A percentile compares a stretch with the other conserved stretches of the same genome.
Evolutionary conservation across 2,329 filamentous ascomycete species (phyloP).

Genomic region (Penicillium aurantiogriseum): DNA sequence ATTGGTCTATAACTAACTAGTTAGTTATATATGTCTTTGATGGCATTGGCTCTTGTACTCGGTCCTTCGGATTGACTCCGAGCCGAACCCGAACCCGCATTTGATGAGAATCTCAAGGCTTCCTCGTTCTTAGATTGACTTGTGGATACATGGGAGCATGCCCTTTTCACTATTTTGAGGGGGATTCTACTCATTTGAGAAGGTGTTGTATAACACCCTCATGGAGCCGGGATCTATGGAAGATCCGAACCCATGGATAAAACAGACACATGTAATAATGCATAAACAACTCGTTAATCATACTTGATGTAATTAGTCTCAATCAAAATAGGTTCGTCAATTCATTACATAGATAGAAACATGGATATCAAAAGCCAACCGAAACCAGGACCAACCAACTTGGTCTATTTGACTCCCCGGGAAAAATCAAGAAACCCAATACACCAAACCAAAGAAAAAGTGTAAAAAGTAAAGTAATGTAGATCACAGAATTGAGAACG

Average conservation of each 20-base stretch:
- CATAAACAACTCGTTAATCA: background rate
- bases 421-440: background rate
- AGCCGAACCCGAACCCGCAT: background rate
- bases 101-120: background rate
- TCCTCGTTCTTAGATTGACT: background rate
- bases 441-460: background rate
- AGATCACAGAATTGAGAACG: conserved; percentile 24
- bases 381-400: background rate
- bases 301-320: background rate
- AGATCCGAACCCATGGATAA: background rate
- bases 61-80: background rate
- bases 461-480: background rate
- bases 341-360: background rate
- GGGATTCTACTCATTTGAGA: no score
- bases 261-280: background rate
- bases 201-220: background rate
- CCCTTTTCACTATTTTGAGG: no score
- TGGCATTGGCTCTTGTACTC: background rate
- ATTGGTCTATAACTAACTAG: background rate
- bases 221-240: background rate
- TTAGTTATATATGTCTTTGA: background rate
- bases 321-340: background rate
- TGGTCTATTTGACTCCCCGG: background rate
- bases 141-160: background rate
- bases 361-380: conserved; percentile 4